Evolutionary conservation across 2,329 filamentous ascomycete genomes (phyloP).

Genomic region (Aspergillus sp.): DNA sequence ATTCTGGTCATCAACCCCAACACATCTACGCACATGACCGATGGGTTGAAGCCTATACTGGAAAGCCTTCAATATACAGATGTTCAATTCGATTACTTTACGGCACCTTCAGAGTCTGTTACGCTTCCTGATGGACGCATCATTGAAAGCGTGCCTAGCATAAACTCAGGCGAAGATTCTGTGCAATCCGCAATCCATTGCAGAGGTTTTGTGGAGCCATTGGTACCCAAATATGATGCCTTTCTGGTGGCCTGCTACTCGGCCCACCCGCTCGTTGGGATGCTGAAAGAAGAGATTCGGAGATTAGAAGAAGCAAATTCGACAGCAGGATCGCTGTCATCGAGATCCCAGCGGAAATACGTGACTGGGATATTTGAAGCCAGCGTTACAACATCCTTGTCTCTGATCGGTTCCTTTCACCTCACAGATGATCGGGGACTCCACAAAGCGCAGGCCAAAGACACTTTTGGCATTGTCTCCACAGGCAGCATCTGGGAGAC

Average conservation of each 20-base stretch:
- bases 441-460: conserved; percentile 33
- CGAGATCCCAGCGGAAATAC: conserved; percentile 37
- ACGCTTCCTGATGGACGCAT: conserved; percentile 23
- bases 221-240: conserved; percentile 54
- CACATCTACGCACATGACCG: conserved; percentile 41
- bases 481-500: conserved; percentile 81
- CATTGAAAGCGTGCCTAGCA: conserved; percentile 61
- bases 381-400: conserved; percentile 62
- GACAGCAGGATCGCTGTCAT: conserved; percentile 17
- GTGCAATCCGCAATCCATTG: conserved; percentile 59
- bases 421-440: conserved; percentile 18
- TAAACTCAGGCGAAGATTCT: conserved; percentile 71
- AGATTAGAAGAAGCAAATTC: conserved; percentile 13
- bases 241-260: conserved; percentile 87
- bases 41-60: conserved; percentile 36
- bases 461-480: conserved; percentile 77
- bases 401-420: conserved; percentile 43
- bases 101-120: conserved; percentile 28
- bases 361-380: conserved; percentile 87
- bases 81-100: conserved; percentile 36
- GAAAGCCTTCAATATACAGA: conserved; percentile 30
- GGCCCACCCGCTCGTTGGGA: conserved; percentile 68
- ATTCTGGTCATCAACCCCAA: conserved; percentile 45
- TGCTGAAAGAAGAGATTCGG: conserved; percentile 48
- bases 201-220: conserved; percentile 48